Base-by-base conservation (phyloP, 176 grass and related monocot species). In the Carex parvula region DNA sequence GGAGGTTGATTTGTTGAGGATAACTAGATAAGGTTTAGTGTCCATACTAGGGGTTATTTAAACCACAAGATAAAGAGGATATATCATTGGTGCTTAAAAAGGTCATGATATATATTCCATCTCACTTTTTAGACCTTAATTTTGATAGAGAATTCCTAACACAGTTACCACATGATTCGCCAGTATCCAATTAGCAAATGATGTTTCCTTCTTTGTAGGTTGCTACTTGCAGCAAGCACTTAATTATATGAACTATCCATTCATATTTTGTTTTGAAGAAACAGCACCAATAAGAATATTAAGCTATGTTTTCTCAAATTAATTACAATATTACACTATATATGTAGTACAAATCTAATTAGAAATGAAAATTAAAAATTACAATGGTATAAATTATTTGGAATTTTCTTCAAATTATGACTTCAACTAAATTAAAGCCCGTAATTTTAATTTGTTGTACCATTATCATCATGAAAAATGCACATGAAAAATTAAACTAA, bases 1-100 rank as follows among this genome's bases (percentile, higher is more conserved):
- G 32, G 11, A n/a, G 32, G 20, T 61, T 58, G 58, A 39, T 39
- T 10, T 80, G 18, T 13, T 62, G 30, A 81, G 16, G 13, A 70
- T 44, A 70, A 44, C 67, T 70, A 21, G 79, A 62, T 62, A 42
- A 81, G 54, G 33, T 29, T 81, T 81, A 81, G 12, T 63, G 33
- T 61, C 11, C 79, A 61, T 81, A 81, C 53, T 39, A 52, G 33
- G 2, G 6, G 17, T 59, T 59, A 41, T 37, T 21, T 63, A 81
- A 64, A 29, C 57, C 32, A 81, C n/a, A n/a, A n/a, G n/a, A n/a
- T n/a, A n/a, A 46, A 41, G 29, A 20, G 17, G 35, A 44, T 39
- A 41, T 8, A 44, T 72, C 68, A 48, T 63, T 42, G 10, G 10
- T 54, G 12, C 50, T 53, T 26, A 44, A 75, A 53, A 75, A 75